Conservation (phyloP, 345 rosid genomes). For the Corymbia maculata region DNA sequence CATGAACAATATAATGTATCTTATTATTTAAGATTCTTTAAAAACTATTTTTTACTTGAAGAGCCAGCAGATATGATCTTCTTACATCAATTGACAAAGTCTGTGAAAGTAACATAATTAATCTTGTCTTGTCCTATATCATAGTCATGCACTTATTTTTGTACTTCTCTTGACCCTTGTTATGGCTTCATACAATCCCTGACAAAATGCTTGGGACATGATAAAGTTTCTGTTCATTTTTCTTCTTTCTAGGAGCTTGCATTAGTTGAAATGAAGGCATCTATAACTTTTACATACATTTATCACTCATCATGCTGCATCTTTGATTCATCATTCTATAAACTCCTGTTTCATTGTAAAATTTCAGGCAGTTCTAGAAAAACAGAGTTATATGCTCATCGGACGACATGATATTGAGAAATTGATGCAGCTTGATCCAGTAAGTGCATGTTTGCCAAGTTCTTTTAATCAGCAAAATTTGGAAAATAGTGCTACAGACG, state of each 20-base stretch:
- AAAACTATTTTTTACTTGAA: not conserved
- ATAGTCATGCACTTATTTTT: not conserved
- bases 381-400: constrained; percentile 94
- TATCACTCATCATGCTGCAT: not conserved
- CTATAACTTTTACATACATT: not conserved
- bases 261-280: not conserved
- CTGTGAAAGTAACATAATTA: not conserved
- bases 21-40: not conserved
- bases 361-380: constrained; percentile 96
- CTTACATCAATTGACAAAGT: not conserved
- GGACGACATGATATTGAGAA: constrained; percentile 98
- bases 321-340: constrained; percentile 1
- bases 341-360: constrained; percentile 7
- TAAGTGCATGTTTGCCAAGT: constrained; percentile 68
- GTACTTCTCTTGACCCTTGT: not conserved
- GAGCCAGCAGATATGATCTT: not conserved
- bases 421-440: constrained; percentile 81
- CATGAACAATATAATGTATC: not conserved
- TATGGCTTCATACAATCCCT: not conserved
- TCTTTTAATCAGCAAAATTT: constrained; percentile 30
- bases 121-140: not conserved
- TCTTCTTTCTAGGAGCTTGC: not conserved
- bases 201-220: not conserved
- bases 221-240: not conserved
- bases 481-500: constrained; percentile 18